Evolutionary conservation across 192 early-diverging fungal species (phyloP).

Genomic region (Phycomyces blakesleeanus): DNA sequence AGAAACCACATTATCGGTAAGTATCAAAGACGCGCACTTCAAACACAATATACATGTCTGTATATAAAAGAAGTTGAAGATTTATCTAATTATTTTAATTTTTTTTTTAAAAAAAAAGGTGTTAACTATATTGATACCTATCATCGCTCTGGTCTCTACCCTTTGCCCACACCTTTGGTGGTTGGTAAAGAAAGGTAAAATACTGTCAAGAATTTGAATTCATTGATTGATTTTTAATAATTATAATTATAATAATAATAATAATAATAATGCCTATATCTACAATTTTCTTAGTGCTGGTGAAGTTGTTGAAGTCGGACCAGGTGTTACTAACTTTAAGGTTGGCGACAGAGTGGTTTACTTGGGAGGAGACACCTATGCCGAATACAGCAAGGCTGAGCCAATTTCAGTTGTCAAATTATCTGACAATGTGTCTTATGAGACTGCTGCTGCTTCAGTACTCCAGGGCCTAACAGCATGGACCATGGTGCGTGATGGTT

Average conservation of each 20-base stretch:
- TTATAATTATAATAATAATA: too few relatives aligned
- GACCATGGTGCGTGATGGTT: conserved; percentile 63
- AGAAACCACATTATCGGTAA: conserved; percentile 45
- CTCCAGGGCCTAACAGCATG: conserved; percentile 85
- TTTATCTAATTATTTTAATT: too few relatives aligned
- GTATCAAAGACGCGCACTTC: too few relatives aligned
- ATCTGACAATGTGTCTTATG: conserved; percentile 45
- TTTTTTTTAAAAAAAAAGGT: conserved; percentile 10
- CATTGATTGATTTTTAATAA: background rate
- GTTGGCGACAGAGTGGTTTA: conserved; percentile 85
- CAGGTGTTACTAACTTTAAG: conserved; percentile 54
- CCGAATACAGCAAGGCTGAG: conserved; percentile 64
- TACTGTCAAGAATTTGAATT: background rate
- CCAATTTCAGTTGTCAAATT: conserved; percentile 46
- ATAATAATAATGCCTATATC: too few relatives aligned
- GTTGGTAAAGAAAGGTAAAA: conserved; percentile 72
- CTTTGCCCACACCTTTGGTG: conserved; percentile 56
- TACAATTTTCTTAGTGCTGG: too few relatives aligned
- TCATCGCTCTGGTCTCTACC: conserved; percentile 78
- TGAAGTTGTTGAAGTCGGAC: conserved; percentile 72
- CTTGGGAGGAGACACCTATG: conserved; percentile 58
- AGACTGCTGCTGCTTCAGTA: conserved; percentile 60
- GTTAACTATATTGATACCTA: conserved; percentile 93
- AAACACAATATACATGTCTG: too few relatives aligned
- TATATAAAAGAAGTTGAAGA: too few relatives aligned